These are phyloP conservation scores for Tuber magnatum DNA, from an alignment of 495 filamentous ascomycete genomes.

Conservation along the genomic window DNA sequence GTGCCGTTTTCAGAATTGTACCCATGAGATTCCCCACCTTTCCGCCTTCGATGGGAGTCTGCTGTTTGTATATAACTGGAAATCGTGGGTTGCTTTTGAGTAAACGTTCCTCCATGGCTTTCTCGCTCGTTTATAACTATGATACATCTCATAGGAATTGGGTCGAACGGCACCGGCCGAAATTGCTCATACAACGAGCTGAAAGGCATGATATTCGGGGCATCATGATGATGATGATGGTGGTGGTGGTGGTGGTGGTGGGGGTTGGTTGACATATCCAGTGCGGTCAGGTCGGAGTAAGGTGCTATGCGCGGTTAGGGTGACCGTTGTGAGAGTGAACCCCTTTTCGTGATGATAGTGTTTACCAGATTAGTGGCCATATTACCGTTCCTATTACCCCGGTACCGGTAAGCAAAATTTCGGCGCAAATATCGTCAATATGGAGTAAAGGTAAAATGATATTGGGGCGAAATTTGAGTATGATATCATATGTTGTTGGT, in stretches of 20 bases:
- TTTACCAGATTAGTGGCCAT: neutral
- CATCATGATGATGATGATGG: too few species aligned
- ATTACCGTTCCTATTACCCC: neutral
- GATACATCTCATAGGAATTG: neutral
- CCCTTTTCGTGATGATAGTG: neutral
- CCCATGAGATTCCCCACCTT: neutral
- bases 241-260: too few species aligned
- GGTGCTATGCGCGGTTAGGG: neutral
- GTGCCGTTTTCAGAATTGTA: neutral
- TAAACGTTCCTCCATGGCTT: neutral
- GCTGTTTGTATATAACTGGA: neutral
- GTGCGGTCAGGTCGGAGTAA: neutral
- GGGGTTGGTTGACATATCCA: neutral
- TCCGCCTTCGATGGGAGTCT: neutral
- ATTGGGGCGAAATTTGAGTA: neutral
- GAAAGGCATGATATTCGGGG: neutral
- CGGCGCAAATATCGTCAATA: neutral
- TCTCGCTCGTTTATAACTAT: neutral
- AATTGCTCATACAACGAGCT: neutral
- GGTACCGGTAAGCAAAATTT: neutral
- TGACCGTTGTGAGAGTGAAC: neutral
- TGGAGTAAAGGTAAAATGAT: neutral
- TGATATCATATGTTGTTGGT: neutral
- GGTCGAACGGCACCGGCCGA: neutral
- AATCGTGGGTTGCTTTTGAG: neutral